Conservation (phyloP, 371 early-diverging fungal species). For the Batkoa obscura region DNA sequence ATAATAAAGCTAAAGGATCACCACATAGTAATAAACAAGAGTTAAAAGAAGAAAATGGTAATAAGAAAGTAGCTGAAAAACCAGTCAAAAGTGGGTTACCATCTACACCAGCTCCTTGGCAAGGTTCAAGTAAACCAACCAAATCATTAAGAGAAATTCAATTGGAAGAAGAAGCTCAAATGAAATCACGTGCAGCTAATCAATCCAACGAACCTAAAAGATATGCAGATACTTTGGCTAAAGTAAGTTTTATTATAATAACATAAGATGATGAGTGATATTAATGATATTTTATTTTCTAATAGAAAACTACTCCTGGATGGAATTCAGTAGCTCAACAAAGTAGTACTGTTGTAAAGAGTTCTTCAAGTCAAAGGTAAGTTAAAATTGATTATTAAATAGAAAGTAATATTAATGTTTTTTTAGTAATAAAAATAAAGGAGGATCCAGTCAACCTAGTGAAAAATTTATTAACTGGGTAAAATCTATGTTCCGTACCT, state of each 20-base stretch:
- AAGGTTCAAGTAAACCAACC: slow-evolving; percentile 28
- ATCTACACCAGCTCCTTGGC: slow-evolving; percentile 17
- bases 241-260: background rate
- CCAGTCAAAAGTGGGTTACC: background rate
- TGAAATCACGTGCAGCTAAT: slow-evolving; percentile 14
- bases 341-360: background rate
- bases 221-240: slow-evolving; percentile 22
- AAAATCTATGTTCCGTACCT: slow-evolving; percentile 34
- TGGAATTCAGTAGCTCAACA: background rate
- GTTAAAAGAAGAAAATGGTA: background rate
- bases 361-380: slow-evolving; percentile 11
- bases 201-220: slow-evolving; percentile 14
- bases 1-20: background rate
- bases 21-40: background rate
- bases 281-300: background rate
- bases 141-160: slow-evolving; percentile 60
- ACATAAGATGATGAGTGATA: background rate
- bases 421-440: too few species aligned
- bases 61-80: background rate
- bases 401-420: too few species aligned
- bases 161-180: slow-evolving; percentile 46
- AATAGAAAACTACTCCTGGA: slow-evolving; percentile 1
- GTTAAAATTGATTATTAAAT: too few species aligned
- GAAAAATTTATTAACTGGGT: slow-evolving; percentile 64
- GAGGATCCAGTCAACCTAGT: slow-evolving; percentile 29